Base-by-base conservation (phyloP, 345 rosid species). In the Gossypium sturtianum region DNA sequence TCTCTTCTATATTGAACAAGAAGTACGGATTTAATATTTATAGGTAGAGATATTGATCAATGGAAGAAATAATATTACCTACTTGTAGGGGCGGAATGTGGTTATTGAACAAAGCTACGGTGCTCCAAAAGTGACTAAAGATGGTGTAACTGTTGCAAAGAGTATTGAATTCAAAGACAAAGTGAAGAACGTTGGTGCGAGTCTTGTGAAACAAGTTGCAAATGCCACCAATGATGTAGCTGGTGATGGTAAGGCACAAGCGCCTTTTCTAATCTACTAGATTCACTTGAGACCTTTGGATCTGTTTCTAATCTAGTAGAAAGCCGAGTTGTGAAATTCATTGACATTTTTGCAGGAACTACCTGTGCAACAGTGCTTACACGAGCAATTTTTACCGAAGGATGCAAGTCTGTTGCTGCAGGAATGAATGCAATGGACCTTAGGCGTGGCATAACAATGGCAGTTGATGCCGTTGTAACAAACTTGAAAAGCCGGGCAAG, bases 191-290 rank as follows among this genome's bases (percentile, higher is more conserved):
- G 80, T 95, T 66, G 98, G 98, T 79, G 99, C 99, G 45, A 95
- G 99, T 82, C 98, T 93, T 53, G 99, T 95, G 72, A 95, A 95
- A 84, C 99, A 90, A 85, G 99, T 95, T 73, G 98, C 99, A 58
- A 96, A 96, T 80, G 99, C 99, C 53, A 91, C 99, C 48, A 96
- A 96, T 75, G 98, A 93, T 74, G 93, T 80, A 7, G 98, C 98
- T 9, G 97, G 98, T 60, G 98, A 96, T 84, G 99, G 99, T 96
- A 82, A 75, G 83, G 11, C 41, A 45, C 76, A 61, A 15, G 49
- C 57, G 38, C 57, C 0, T 27, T 43, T 49, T 3, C 34, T 10
- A 5, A 17, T 25, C 44, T 53, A 23, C 68, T 41, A 17, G 12
- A 7, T 67, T 48, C 19, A 49, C 17, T 49, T 16, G 4, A 16